Evolutionary conservation across 139 green algal species (phyloP), one percentile per base, ranked within the genome.

Genomic region (Edaphochlamys debaryana): DNA sequence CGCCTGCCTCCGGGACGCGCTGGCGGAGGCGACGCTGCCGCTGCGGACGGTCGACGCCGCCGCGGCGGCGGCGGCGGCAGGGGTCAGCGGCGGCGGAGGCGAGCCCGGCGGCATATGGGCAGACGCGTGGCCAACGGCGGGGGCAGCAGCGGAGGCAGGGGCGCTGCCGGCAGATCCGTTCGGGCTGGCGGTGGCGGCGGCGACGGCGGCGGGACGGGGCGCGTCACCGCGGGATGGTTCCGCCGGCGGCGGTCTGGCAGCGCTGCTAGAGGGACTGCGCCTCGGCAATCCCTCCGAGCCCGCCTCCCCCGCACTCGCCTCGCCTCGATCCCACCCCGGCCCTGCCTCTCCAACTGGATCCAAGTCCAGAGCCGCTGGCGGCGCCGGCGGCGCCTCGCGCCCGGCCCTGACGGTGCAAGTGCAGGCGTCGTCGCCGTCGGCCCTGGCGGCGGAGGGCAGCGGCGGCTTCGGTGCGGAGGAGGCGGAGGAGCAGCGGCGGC

Each of bases 111-210:
- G n/a, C n/a, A n/a, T n/a, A n/a, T n/a, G n/a, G n/a, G n/a, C n/a
- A n/a, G n/a, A n/a, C n/a, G n/a, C n/a, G n/a, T n/a, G n/a, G 34
- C n/a, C 17, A 4, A 63, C 11, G 54, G 54, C 20, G 9, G 54
- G 54, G 54, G 9, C 45, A 54, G 45, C n/a, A n/a, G 45, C 45
- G 45, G 23, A 27, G 56, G 56, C 22, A 60, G 5, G 58, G 40
- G 40, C 56, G 30, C 62, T 81, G 15, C 75, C 75, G 0, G n/a
- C 75, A 23, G 60, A 81, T 22, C 75, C 75, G 17, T 81, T 81
- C 23, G 75, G 75, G 3, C 38, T 81, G 38, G 69, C n/a, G n/a
- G n/a, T 58, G 1, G 30, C 30, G 30, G 4, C 60, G 3, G 75
- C 40, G 1, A 27, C 40, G 20, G 60, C 56, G 56, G 56, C 23